Base-by-base conservation (phyloP, 495 filamentous ascomycete genomes). In the Xanthoparmelia taractica region DNA sequence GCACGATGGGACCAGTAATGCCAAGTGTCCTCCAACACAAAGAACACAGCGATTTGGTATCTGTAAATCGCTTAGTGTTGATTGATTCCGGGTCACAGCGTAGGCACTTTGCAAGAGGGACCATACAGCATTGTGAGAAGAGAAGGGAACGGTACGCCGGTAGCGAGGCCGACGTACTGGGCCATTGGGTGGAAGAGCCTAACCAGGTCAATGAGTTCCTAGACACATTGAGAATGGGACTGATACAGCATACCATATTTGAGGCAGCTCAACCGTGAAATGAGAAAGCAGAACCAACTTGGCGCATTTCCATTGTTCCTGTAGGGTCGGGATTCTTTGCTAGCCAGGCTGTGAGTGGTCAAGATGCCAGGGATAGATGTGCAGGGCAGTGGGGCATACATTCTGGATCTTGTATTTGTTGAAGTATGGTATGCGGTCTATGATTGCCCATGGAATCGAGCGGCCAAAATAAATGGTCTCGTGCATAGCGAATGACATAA, bases 161-260 rank as follows among this genome's bases (percentile, higher is more conserved):
- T 96, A 25, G 84, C 80, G 72, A 98, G 87, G 68, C 95, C 95
- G 73, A 91, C 91, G 74, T 84, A 95, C 72, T 92, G 88, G 41
- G 92, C 93, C 83, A 97, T 87, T n/a, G 94, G 94, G 77, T 98
- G 94, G 81, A 98, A 98, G 62, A 97, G 83, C 83, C 83, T 85
- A 37, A 40, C 38, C 31, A 50, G 23, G 55, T 63, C n/a, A 64
- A 64, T 38, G 25, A 37, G 36, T 43, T 25, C 36, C 57, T 18
- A 52, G 41, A 1, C 40, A 52, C 8, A 43, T 15, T 58, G 25
- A 38, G 13, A 17, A 43, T 20, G 7, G 43, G 56, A 50, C 11
- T 23, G 13, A 10, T 17, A 29, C 25, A 12, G 65, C 79, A 59
- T 67, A 85, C 94, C 94, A 98, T 71, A 98, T 98, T 75, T 97